These are phyloP conservation scores for Exophiala oligosperma DNA, from an alignment of 2,329 filamentous ascomycete genomes.

Conservation along the genomic window DNA sequence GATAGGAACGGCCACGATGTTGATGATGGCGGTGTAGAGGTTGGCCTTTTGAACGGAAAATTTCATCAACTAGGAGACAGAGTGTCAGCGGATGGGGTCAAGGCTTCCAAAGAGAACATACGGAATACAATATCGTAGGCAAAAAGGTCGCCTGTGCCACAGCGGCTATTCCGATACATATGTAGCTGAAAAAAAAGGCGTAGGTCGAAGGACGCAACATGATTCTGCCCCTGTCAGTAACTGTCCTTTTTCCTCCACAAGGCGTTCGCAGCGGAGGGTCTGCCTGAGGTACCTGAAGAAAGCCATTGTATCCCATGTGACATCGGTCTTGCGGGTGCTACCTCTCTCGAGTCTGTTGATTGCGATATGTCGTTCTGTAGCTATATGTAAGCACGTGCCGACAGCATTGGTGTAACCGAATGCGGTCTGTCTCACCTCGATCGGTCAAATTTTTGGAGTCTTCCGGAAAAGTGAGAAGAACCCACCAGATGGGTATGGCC, in stretches of 20 bases:
- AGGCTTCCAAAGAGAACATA: too few relatives aligned
- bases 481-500: conserved; percentile 13
- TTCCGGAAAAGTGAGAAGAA: conserved; percentile 26
- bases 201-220: conserved; percentile 26
- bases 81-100: too few relatives aligned
- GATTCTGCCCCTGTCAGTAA: conserved; percentile 5
- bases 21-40: conserved; percentile 25
- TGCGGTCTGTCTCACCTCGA: conserved; percentile 6
- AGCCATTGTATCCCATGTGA: conserved; percentile 21
- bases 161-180: conserved; percentile 23
- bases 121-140: conserved; percentile 6
- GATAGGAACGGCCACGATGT: conserved; percentile 20
- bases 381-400: too few relatives aligned
- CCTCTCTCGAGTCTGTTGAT: conserved; percentile 26
- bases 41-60: conserved; percentile 23
- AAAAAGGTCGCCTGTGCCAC: conserved; percentile 25
- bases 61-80: conserved; percentile 11
- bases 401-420: too few relatives aligned
- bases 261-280: too few relatives aligned
- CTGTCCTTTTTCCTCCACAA: too few relatives aligned
- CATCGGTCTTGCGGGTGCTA: conserved; percentile 21
- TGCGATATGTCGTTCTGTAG: conserved; percentile 22
- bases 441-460: conserved; percentile 15
- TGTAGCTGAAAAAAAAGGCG: conserved; percentile 24
- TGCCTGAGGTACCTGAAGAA: conserved; percentile 1